A percentile compares a stretch with the other conserved stretches of the same genome.
Conservation (phyloP, 108 stramenopile genomes). For the Nannochloropsis salina region DNA sequence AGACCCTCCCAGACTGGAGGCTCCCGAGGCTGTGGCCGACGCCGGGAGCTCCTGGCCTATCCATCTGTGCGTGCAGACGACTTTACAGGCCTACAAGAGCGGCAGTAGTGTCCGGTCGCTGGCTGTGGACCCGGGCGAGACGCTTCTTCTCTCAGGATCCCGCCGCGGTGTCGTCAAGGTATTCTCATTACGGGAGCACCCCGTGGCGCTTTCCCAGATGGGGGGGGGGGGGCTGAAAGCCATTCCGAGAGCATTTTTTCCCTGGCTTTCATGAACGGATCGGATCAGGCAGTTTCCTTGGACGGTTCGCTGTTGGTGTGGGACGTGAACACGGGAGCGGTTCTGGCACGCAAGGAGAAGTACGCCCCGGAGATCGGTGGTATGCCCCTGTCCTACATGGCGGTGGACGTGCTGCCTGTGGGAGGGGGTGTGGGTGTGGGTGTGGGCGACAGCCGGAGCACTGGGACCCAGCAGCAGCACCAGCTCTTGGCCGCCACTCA, state of each 20-base stretch:
- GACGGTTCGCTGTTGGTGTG: not conserved
- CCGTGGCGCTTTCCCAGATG: conserved; percentile 40
- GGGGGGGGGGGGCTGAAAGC: not conserved
- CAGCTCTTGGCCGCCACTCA: not conserved
- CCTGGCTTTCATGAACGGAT: not conserved
- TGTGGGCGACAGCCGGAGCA: not conserved
- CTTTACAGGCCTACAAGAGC: not conserved
- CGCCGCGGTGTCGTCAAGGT: conserved; percentile 41
- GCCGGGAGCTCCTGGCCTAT: not conserved
- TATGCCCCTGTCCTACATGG: not conserved
- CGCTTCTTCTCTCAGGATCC: conserved; percentile 41
- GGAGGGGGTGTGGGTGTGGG: conserved; percentile 14
- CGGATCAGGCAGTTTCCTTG: not conserved
- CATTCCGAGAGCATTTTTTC: conserved; percentile 15
- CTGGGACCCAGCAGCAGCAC: not conserved
- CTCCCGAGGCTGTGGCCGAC: conserved; percentile 4
- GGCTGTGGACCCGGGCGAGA: conserved; percentile 30
- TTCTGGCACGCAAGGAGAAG: not conserved
- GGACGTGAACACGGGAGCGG: not conserved
- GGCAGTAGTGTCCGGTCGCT: not conserved
- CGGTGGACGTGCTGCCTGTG: not conserved
- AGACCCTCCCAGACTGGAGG: not conserved
- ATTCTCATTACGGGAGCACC: conserved; percentile 44
- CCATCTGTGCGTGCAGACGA: not conserved
- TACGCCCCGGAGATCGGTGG: not conserved